Evolutionary conservation across 1,139 yeast species (phyloP), one percentile per base, ranked within the genome.

Genomic region (Lodderomyces pseudojiufengensis): DNA sequence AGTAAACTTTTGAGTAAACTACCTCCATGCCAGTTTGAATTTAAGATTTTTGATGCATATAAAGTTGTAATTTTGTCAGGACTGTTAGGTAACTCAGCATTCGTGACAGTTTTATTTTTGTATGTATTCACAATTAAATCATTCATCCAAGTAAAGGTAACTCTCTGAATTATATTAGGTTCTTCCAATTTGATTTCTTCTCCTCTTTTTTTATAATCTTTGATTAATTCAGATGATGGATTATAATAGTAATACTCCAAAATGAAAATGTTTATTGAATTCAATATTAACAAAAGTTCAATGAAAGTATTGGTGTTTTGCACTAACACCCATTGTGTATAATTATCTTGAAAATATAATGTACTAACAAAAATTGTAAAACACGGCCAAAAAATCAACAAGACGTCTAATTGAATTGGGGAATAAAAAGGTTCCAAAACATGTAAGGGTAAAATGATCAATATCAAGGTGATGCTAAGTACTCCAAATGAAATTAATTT

Each of bases 91-190:
- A 80, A 59, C 43, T 76, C 78, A 2, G 70, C 65, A 25, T 71
- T 67, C 12, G 71, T 71, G 7, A 74, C 60, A 5, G 76, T 64
- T 41, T 70, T 68, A 29, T 68, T 67, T 9, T 54, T 51, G 40
- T 75, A 73, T 0, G 82, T 76, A 36, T 70, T 70, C 18, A 53
- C 49, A 25, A 80, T 70, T 40, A 80, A 50, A 1, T 60, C 62
- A 47, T 78, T 79, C 81, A 80, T 76, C 84, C 84, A 79, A 7
- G 73, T 62, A 45, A 76, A 79, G 0, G 84, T 76, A 21, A 76
- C 48, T 30, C 59, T 56, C 4, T 80, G 73, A 14, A 77, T 48
- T n/a, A 76, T 46, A 45, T 78, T 73, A 2, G 78, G 74, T 2
- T 57, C 55, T n/a, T 55, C 47, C 5, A 67, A 51, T 24, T 49